Evolutionary conservation across 768 basidiomycete genomes (phyloP).

Genomic region (Galerina sulciceps): DNA sequence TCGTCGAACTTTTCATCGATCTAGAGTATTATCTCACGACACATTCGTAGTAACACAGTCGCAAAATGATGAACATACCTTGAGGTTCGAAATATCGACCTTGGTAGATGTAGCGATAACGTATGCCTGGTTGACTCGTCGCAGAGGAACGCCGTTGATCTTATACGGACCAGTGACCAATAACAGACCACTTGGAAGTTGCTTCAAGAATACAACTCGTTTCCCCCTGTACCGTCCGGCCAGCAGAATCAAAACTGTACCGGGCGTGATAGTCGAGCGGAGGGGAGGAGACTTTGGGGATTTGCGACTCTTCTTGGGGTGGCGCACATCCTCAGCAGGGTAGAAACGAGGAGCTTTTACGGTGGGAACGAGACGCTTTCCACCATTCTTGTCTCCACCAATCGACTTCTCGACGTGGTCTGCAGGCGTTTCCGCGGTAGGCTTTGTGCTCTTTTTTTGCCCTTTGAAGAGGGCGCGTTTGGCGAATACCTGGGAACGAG

Average conservation of each 20-base stretch:
- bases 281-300: slow-evolving; percentile 76
- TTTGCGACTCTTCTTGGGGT: slow-evolving; percentile 93
- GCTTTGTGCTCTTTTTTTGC: slow-evolving; percentile 74
- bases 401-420: slow-evolving; percentile 79
- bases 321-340: slow-evolving; percentile 91
- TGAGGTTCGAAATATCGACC: slow-evolving; percentile 76
- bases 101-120: slow-evolving; percentile 98
- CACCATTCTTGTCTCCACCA: slow-evolving; percentile 90
- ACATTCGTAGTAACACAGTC: background rate
- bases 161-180: slow-evolving; percentile 98
- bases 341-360: slow-evolving; percentile 89
- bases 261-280: slow-evolving; percentile 89
- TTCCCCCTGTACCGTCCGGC: slow-evolving; percentile 98
- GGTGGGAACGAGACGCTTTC: slow-evolving; percentile 85
- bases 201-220: slow-evolving; percentile 98
- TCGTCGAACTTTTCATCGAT: slow-evolving; percentile 91
- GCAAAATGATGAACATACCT: slow-evolving; percentile 50
- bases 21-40: slow-evolving; percentile 39
- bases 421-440: slow-evolving; percentile 60
- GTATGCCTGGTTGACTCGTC: slow-evolving; percentile 98
- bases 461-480: slow-evolving; percentile 88
- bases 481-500: slow-evolving; percentile 79
- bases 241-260: slow-evolving; percentile 93
- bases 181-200: slow-evolving; percentile 88
- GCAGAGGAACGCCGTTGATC: slow-evolving; percentile 97